Evolutionary conservation across 2,329 filamentous ascomycete genomes (phyloP).

Genomic region (Pestalotiopsis fici): DNA sequence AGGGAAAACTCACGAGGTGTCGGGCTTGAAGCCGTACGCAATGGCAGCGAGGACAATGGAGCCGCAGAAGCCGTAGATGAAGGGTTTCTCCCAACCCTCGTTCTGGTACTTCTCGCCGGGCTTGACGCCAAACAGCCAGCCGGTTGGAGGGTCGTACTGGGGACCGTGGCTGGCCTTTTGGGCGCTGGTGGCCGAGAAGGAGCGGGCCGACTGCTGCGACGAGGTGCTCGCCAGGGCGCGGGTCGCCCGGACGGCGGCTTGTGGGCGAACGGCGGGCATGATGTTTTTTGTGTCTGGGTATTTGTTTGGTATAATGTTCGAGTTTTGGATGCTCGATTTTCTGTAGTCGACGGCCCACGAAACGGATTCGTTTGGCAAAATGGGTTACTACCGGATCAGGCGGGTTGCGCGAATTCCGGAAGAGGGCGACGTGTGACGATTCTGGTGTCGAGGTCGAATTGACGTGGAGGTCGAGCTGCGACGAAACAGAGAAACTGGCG

Average conservation of each 20-base stretch:
- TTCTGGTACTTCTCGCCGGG: constrained; percentile 94
- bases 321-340: not conserved
- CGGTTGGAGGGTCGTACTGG: constrained; percentile 85
- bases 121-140: constrained; percentile 93
- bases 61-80: constrained; percentile 83
- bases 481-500: not conserved
- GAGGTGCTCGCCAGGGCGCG: constrained; percentile 20
- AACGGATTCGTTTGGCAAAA: not conserved
- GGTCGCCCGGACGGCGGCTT: constrained; percentile 27
- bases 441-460: no score
- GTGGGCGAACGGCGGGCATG: constrained; percentile 30
- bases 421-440: no score
- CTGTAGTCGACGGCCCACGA: not conserved
- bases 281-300: not conserved
- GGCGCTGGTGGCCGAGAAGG: constrained; percentile 47
- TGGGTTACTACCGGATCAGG: not conserved
- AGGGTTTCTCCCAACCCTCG: constrained; percentile 93
- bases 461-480: not conserved
- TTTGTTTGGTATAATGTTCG: not conserved
- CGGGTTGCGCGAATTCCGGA: not conserved
- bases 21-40: constrained; percentile 94
- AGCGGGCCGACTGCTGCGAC: constrained; percentile 22
- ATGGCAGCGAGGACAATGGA: constrained; percentile 72
- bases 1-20: constrained; percentile 81
- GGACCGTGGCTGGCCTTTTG: constrained; percentile 60